These are phyloP conservation scores for Blastocystis sp. DNA, from an alignment of 352 stramenopile genomes.

Conservation along the genomic window DNA sequence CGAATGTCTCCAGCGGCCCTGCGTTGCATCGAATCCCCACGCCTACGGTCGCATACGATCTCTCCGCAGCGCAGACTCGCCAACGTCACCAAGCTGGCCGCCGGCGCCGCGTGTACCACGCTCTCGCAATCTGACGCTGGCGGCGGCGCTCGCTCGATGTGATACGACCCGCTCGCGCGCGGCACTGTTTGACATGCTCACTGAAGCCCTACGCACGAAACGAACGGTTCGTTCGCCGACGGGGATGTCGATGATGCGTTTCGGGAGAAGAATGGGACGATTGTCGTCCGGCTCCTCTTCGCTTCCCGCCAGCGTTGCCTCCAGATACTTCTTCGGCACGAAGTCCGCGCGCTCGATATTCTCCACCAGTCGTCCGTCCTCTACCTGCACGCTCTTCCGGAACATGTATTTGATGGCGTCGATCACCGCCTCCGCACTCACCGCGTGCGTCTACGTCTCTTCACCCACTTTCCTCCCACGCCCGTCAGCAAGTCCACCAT, in stretches of 20 bases:
- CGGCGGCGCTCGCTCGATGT: neutral
- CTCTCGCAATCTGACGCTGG: neutral
- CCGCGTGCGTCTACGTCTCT: conserved; percentile 9
- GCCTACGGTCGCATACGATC: conserved; percentile 11
- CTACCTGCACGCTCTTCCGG: conserved; percentile 22
- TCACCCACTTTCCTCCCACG: neutral
- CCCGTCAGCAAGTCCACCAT: conserved; percentile 50
- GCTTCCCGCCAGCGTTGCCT: neutral
- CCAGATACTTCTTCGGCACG: neutral
- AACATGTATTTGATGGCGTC: conserved; percentile 51
- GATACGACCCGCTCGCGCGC: neutral
- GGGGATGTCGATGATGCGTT: neutral
- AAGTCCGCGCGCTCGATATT: neutral
- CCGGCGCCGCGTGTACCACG: neutral
- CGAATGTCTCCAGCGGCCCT: neutral
- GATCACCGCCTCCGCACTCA: conserved; percentile 26
- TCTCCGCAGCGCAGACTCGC: conserved; percentile 1
- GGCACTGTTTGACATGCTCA: neutral
- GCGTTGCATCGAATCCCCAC: neutral
- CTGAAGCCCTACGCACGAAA: neutral
- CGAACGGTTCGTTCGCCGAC: neutral
- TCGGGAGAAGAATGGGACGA: neutral
- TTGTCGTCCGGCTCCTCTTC: neutral
- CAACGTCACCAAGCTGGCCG: conserved; percentile 4
- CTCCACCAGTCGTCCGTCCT: neutral